Evolutionary conservation across 129 eudicot species (phyloP).

Genomic region (Pittosporum tobira): DNA sequence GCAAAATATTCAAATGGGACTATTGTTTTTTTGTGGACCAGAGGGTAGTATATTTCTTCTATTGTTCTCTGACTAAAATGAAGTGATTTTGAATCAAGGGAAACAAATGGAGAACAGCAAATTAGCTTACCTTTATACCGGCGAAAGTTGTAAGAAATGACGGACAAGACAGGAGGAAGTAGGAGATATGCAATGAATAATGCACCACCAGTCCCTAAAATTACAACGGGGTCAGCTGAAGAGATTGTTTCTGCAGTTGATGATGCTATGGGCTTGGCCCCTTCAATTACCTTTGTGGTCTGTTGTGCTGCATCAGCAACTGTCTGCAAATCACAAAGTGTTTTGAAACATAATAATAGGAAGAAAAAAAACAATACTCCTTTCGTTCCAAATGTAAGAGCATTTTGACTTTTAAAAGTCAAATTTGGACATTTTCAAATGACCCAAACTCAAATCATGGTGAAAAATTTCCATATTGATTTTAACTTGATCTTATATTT

Average conservation of each 20-base stretch:
- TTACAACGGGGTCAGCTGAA: conserved; percentile 57
- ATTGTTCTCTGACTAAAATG: not conserved
- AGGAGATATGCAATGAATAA: conserved; percentile 64
- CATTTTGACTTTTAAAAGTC: no score
- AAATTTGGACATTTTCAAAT: no score
- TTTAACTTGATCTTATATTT: no score
- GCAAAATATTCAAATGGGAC: no score
- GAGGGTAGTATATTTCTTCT: not conserved
- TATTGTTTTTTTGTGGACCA: no score
- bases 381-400: no score
- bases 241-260: conserved; percentile 69
- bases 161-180: conserved; percentile 75
- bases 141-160: conserved; percentile 62
- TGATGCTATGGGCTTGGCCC: conserved; percentile 74
- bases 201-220: conserved; percentile 67
- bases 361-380: no score
- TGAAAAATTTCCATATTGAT: no score
- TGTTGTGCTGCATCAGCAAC: conserved; percentile 84
- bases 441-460: no score
- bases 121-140: conserved; percentile 67
- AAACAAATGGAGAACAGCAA: not conserved
- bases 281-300: conserved; percentile 67
- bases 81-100: not conserved
- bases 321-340: conserved; percentile 43
- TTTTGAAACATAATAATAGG: not conserved